Percentiles rank a stretch among this genome's conserved stretches.
Evolutionary conservation across 768 basidiomycete genomes (phyloP).

Genomic region (Pseudohyphozyma bogoriensis): DNA sequence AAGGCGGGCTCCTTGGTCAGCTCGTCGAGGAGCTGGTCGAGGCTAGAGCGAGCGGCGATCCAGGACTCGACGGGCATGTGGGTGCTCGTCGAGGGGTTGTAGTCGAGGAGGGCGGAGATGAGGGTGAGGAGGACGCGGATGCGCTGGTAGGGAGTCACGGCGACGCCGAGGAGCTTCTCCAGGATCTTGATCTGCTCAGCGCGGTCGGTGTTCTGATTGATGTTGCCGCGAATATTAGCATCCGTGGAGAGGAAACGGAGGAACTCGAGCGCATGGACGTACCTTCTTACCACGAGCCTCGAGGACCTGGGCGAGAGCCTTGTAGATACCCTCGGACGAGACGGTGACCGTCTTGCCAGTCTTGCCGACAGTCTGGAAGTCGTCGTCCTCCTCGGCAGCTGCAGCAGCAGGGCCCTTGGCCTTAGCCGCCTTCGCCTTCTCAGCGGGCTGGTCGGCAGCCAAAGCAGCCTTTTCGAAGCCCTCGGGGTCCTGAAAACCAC

Average conservation of each 20-base stretch:
- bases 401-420: slow-evolving; percentile 42
- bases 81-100: slow-evolving; percentile 72
- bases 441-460: slow-evolving; percentile 37
- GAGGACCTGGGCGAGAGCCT: slow-evolving; percentile 78
- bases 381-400: slow-evolving; percentile 44
- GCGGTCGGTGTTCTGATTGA: slow-evolving; percentile 96
- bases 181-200: slow-evolving; percentile 86
- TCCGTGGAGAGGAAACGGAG: neutral
- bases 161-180: slow-evolving; percentile 70
- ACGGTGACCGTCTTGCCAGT: slow-evolving; percentile 73
- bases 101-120: slow-evolving; percentile 91
- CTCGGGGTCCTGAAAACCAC: slow-evolving; percentile 78
- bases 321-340: slow-evolving; percentile 67
- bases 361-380: slow-evolving; percentile 82
- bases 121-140: slow-evolving; percentile 90
- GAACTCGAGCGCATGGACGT: slow-evolving; percentile 29
- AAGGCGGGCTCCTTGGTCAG: slow-evolving; percentile 60
- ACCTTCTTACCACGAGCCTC: slow-evolving; percentile 97
- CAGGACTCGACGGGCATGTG: slow-evolving; percentile 83
- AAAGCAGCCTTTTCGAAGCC: slow-evolving; percentile 53
- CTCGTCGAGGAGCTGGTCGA: slow-evolving; percentile 75
- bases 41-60: slow-evolving; percentile 73
- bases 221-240: too few species aligned
- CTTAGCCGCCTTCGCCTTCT: slow-evolving; percentile 40
- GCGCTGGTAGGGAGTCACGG: slow-evolving; percentile 72